phyloP scores from a whole-genome alignment of 257 asterid genomes.

The Prunella vulgaris region DNA sequence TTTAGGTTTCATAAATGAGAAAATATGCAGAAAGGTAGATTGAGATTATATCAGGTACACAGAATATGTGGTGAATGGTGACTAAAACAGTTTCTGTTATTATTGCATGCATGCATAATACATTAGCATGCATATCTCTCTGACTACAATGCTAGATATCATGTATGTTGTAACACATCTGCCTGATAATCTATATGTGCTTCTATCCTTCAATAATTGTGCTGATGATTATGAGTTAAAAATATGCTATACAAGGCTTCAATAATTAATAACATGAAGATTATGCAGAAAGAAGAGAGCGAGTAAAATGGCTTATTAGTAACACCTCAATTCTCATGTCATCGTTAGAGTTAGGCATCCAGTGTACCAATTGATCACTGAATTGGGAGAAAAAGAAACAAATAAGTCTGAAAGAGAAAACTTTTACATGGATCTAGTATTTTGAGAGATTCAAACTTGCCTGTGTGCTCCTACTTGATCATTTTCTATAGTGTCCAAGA shows the following conservation, averaged over 20 bases:
- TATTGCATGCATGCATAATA: background rate
- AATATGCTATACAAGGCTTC: no score
- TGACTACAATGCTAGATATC: background rate
- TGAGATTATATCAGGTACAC: background rate
- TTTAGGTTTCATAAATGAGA: background rate
- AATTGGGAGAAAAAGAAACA: background rate
- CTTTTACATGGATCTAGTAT: constrained; percentile 9
- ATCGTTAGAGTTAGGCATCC: constrained; percentile 10
- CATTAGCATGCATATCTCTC: background rate
- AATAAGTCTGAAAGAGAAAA: constrained; percentile 5
- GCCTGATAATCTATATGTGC: background rate
- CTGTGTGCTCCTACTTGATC: constrained; percentile 7
- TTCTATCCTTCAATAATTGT: background rate
- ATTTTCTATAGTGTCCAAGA: background rate
- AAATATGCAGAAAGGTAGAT: background rate
- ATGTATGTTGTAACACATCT: background rate
- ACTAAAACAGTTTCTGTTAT: background rate
- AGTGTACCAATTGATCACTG: background rate
- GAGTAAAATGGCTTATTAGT: constrained; percentile 3
- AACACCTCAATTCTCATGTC: constrained; percentile 17
- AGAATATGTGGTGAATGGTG: background rate
- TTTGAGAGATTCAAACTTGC: background rate
- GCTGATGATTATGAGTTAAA: no score
- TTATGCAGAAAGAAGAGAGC: no score
- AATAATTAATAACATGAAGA: no score